Evolutionary conservation across 2,329 filamentous ascomycete species (phyloP), one percentile per base, ranked within the genome.

Genomic region (Scorias spongiosa): DNA sequence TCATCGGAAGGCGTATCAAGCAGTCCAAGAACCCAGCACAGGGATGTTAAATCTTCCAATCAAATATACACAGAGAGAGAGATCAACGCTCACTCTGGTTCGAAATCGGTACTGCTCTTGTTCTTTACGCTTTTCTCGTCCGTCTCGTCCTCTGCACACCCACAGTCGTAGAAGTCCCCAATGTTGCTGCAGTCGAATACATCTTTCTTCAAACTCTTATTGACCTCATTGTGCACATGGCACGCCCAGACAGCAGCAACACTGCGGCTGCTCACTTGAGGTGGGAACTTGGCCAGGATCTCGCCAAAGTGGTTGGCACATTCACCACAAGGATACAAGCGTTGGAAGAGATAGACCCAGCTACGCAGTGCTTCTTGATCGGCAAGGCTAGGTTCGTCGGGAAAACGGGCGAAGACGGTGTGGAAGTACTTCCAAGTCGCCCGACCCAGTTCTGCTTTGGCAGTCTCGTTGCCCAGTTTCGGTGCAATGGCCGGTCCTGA

Each of bases 391-490:
- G 77, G 77, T 46, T 72, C 70, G 53, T 80, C 76, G 10, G 77
- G 77, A 55, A 78, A 81, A 50, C 75, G 70, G 43, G 75, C 75
- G 66, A 81, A 78, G 46, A 76, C 76, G 14, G 77, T 81, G 58
- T 81, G 77, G 50, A 81, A 69, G 49, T 78, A 68, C 54, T 78
- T 78, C 77, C 77, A 81, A 30, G 76, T 72, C 45, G 77, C 74
- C 48, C 76, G 71, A 48, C 77, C 77, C 26, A 81, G 66, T 60
- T 81, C 77, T 47, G 74, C 76, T 61, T 89, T 91, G 43, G 77
- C 68, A 6, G 84, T 91, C 47, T 81, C 83, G 63, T 91, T 91
- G 57, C 84, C 84, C 43, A 91, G 68, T 64, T 85, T 87, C 1
- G 83, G 80, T 42, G 84, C 84, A 55, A 87, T 89, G 12, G 38